Evolutionary conservation across 2,329 filamentous ascomycete species (phyloP).

Genomic region (Colletotrichum cereale): DNA sequence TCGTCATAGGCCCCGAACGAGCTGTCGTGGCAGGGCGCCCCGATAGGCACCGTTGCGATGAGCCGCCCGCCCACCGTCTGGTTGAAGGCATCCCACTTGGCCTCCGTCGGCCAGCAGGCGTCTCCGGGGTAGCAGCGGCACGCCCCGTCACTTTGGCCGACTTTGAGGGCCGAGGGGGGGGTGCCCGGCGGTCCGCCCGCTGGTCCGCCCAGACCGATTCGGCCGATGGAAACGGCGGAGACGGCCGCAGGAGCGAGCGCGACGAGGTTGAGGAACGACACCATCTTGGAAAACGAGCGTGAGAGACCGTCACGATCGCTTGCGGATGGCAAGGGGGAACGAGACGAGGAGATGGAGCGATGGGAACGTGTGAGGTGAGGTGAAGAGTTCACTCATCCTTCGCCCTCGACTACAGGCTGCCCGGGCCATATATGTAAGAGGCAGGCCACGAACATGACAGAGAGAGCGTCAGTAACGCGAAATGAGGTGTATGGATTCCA

Average conservation of each 20-base stretch:
- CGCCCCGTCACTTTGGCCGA: conserved; percentile 1
- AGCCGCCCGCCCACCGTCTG: conserved; percentile 62
- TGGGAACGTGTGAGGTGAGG: conserved; percentile 16
- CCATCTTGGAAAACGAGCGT: conserved; percentile 22
- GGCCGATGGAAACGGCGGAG: conserved; percentile 27
- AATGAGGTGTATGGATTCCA: conserved; percentile 8
- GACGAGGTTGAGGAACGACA: conserved; percentile 34
- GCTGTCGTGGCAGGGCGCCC: conserved; percentile 62
- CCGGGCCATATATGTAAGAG: conserved; percentile 23
- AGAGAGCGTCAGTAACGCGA: background rate
- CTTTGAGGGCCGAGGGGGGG: background rate
- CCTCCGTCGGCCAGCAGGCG: conserved; percentile 61
- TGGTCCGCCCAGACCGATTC: background rate
- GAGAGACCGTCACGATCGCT: conserved; percentile 7
- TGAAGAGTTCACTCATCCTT: conserved; percentile 9
- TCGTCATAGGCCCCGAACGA: conserved; percentile 64
- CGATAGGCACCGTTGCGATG: conserved; percentile 64
- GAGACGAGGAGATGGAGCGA: background rate
- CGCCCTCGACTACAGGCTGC: conserved; percentile 6
- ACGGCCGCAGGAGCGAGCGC: conserved; percentile 30
- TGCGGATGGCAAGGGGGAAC: background rate
- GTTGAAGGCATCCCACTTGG: conserved; percentile 64
- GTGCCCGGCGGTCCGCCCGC: too few relatives aligned
- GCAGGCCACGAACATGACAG: background rate
- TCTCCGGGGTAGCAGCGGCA: conserved; percentile 66